These are phyloP conservation scores for Saraca asoca DNA, from an alignment of 331 rosid genomes.

Conservation along the genomic window DNA sequence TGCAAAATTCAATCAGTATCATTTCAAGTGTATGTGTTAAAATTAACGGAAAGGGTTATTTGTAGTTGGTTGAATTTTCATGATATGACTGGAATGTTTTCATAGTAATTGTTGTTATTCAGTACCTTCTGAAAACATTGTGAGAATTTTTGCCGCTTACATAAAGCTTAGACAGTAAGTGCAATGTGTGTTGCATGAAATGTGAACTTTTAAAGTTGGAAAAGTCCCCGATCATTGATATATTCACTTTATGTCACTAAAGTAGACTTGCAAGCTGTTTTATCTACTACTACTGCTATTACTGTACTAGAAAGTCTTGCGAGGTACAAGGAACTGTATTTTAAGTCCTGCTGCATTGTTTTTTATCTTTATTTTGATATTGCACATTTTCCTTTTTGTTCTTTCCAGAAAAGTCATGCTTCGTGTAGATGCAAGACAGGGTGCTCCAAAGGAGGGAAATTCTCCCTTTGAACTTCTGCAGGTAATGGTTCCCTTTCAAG, in stretches of 20 bases:
- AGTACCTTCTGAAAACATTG: background rate
- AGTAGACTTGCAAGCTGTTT: slow-evolving; percentile 18
- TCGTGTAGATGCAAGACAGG: slow-evolving; percentile 97
- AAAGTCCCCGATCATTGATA: slow-evolving; percentile 21
- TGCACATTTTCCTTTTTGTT: slow-evolving; percentile 26
- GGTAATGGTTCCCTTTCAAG: slow-evolving; percentile 45
- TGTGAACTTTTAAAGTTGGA: slow-evolving; percentile 1
- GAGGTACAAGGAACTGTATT: slow-evolving; percentile 7
- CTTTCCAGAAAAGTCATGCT: slow-evolving; percentile 83
- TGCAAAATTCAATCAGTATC: background rate
- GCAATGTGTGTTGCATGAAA: slow-evolving; percentile 13
- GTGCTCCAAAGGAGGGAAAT: slow-evolving; percentile 91
- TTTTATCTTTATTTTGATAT: slow-evolving; percentile 6
- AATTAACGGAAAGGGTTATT: background rate
- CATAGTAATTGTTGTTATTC: slow-evolving; percentile 1
- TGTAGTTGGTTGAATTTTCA: background rate
- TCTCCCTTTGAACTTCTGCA: slow-evolving; percentile 85
- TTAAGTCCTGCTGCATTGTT: slow-evolving; percentile 6
- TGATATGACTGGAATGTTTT: background rate
- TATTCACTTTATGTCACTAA: background rate
- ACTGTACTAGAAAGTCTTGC: slow-evolving; percentile 8
- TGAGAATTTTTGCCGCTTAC: slow-evolving; percentile 5
- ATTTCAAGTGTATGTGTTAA: background rate
- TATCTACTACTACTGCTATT: background rate
- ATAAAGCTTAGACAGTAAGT: slow-evolving; percentile 5